Conservation (phyloP, 2,329 filamentous ascomycete species). For the Dryadomyces quercivorus region DNA sequence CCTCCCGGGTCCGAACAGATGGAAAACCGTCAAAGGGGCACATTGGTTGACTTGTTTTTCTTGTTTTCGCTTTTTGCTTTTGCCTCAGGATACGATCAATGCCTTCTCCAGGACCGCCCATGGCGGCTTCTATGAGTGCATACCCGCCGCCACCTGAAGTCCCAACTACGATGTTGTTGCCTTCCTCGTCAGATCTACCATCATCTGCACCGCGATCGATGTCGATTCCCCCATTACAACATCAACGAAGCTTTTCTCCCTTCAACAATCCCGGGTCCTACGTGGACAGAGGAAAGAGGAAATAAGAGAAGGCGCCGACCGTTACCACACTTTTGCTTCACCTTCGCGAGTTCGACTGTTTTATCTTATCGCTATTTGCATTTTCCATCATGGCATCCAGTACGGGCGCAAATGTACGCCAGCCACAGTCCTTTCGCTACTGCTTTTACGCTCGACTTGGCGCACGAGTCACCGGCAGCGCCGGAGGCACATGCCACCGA, state of each 20-base stretch:
- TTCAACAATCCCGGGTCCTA: conserved; percentile 21
- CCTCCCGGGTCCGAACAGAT: conserved; percentile 7
- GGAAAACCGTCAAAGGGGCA: conserved; percentile 16
- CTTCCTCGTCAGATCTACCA: conserved; percentile 17
- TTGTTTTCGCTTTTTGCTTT: conserved; percentile 21
- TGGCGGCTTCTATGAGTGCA: conserved; percentile 12
- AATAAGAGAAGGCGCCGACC: conserved; percentile 3
- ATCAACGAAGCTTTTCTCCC: conserved; percentile 25
- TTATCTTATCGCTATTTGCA: conserved; percentile 4
- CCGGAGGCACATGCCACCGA: conserved; percentile 10
- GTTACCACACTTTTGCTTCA: neutral
- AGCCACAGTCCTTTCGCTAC: conserved; percentile 8
- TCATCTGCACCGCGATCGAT: conserved; percentile 28
- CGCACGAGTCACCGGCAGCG: conserved; percentile 2
- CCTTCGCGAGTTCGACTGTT: neutral
- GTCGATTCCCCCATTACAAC: conserved; percentile 17
- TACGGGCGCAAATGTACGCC: conserved; percentile 11
- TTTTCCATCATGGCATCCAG: conserved; percentile 10
- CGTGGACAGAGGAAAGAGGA: conserved; percentile 24
- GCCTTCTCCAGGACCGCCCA: conserved; percentile 7
- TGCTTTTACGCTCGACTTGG: conserved; percentile 3
- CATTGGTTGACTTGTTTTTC: conserved; percentile 40
- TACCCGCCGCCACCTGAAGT: conserved; percentile 32
- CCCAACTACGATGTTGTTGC: conserved; percentile 21
- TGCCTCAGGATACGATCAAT: conserved; percentile 17